Evolutionary conservation across 2,329 filamentous ascomycete species (phyloP), one percentile per base, ranked within the genome.

Genomic region (Pseudopyrenochaeta lycopersici): DNA sequence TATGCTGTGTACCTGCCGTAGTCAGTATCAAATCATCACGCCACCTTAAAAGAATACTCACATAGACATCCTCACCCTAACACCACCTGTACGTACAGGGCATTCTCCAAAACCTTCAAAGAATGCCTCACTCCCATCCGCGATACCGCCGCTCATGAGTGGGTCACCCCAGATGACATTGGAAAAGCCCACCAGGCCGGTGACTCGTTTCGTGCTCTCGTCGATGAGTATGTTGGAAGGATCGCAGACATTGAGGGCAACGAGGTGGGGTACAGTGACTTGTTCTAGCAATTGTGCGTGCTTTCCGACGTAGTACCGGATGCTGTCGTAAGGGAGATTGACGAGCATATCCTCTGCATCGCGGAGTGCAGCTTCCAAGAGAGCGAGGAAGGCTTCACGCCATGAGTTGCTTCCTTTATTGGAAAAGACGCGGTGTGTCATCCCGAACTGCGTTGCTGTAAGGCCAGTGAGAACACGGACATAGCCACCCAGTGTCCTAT

Each of bases 271-370:
- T 47, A 81, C 72, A 1, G 72, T 80, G 17, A 86, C 78, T 51
- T 80, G 76, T 21, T 85, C 81, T 6, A 87, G 75, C 0, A 72
- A 71, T 9, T 75, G 65, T 1, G 76, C 74, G 31, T 83, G 74
- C 27, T 76, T 77, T 40, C 63, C 69, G n/a, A 84, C 54, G 47
- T 82, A 78, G 52, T 80, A 76, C 30, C 84, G 79, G 51, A 87
- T 81, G 47, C 80, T 78, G 9, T 81, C 77, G 61, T 86, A 86
- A 0, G 84, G 84, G 6, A 86, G 66, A 52, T 80, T 82, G 60
- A 87, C 78, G 11, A 85, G 80, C 70, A 83, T 82, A 52, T 87
- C 84, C 64, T 87, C 85, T 14, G 80, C 82, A 60, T 87, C 84
- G 14, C 82, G 82, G 20, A 87, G 72, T 7, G 81, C 72, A 10